phyloP scores from a whole-genome alignment of 129 eudicot genomes.

The Chrysanthemum seticuspe region DNA sequence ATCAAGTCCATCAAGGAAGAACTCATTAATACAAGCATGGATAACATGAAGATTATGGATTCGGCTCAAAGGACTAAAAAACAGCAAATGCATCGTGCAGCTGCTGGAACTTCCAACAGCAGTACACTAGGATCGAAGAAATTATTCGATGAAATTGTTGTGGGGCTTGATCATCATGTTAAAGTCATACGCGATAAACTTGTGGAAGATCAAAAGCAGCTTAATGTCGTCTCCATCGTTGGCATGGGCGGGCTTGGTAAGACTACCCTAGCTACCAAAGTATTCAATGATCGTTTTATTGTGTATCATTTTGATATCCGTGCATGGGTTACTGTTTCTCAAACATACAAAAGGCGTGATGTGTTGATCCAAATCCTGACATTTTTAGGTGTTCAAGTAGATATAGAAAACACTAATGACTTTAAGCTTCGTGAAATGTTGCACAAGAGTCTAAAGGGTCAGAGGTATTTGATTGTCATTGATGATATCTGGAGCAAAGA shows the following conservation, averaged over 20 bases:
- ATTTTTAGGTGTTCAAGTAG: not conserved
- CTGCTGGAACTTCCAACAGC: no score
- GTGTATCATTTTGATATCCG: constrained; percentile 20
- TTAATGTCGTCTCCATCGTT: not conserved
- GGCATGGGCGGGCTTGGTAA: constrained; percentile 1
- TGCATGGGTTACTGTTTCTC: constrained; percentile 38
- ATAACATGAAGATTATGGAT: not conserved
- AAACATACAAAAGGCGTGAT: constrained; percentile 17
- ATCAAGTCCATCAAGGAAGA: not conserved
- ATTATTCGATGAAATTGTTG: not conserved
- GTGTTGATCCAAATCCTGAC: constrained; percentile 9
- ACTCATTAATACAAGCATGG: not conserved
- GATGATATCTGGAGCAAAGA: constrained; percentile 40
- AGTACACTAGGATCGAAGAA: no score
- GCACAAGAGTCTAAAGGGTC: constrained; percentile 12
- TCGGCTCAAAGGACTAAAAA: not conserved
- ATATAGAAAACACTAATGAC: not conserved
- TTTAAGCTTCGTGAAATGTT: not conserved
- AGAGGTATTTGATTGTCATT: constrained; percentile 37
- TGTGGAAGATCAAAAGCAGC: not conserved
- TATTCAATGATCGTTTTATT: not conserved
- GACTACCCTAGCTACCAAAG: constrained; percentile 6
- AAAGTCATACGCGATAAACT: not conserved
- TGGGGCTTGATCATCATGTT: not conserved
- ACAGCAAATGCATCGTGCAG: not conserved